Base-by-base conservation (phyloP, 352 stramenopile genomes). In the Globisporangium solare region DNA sequence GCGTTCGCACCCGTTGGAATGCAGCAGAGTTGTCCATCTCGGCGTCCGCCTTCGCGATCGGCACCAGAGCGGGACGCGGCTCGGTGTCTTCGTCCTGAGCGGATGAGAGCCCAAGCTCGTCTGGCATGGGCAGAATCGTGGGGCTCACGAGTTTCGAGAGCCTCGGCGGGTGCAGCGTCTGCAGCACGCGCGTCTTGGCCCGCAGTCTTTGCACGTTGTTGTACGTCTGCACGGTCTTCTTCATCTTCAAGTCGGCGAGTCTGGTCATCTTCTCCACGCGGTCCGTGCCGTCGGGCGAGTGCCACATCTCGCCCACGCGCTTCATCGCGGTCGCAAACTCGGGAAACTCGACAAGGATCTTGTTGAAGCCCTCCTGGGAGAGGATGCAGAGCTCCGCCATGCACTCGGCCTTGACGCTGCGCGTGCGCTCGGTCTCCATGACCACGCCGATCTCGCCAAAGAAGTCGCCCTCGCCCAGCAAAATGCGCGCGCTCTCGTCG, bases 271-370 rank as follows among this genome's bases (percentile, higher is more conserved):
- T 85, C 52, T 89, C 76, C 47, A 87, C 79, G 39, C 66, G 63
- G 39, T 85, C 73, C 3, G 66, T 56, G 13, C 47, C 51, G 22
- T 64, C 61, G 17, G 40, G 60, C 5, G 71, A 61, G 22, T 73
- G 64, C 71, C 74, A 88, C 73, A 88, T 83, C 54, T 85, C 66
- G 7, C 70, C 71, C 39, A 88, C 73, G 35, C 80, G 74, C 62
- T 84, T 85, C 77, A 89, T 87, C 7, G 71, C 71, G 6, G 58
- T 84, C 8, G 75, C 80, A 43, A 90, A 90, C 59, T 87, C 77
- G 2, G 80, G 75, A 50, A 86, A 87, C 54, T 88, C 77, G 20
- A 74, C 75, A 20, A 87, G 54, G 45, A 90, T 87, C 54, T 86
- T 86, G 45, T 86, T 69, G 64, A 87, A 87, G 2, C 73, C 75